Percentiles rank a stretch among this genome's conserved stretches.
Evolutionary conservation across 345 rosid genomes (phyloP).

Genomic region (Capsella bursapastoris): DNA sequence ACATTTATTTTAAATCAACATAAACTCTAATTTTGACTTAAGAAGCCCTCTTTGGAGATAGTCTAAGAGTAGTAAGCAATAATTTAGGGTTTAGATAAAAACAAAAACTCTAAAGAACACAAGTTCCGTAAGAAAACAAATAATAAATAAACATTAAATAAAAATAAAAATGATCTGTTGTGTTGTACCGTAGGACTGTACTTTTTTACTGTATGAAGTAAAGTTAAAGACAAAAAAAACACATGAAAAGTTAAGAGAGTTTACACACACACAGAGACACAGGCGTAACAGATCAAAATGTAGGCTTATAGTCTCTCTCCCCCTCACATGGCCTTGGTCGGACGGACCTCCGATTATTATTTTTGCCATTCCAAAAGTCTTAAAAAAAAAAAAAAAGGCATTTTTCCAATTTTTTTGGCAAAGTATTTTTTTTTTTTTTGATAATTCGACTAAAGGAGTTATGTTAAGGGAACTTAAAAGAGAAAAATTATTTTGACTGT

Average conservation of each 20-base stretch:
- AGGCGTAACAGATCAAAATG: constrained; percentile 21
- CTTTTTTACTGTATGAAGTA: constrained; percentile 39
- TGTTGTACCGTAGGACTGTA: constrained; percentile 40
- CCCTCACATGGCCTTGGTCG: constrained; percentile 46
- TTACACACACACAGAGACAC: not conserved
- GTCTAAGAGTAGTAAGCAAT: not conserved
- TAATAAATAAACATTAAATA: too few species aligned
- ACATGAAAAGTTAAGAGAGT: not conserved
- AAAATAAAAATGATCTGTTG: constrained; percentile 17
- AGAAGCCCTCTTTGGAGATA: too few species aligned
- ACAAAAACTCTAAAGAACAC: not conserved
- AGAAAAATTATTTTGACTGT: not conserved
- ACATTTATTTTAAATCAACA: too few species aligned
- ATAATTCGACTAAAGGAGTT: not conserved
- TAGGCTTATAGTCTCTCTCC: constrained; percentile 32
- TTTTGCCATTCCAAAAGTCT: too few species aligned
- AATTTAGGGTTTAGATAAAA: not conserved
- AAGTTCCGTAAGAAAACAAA: constrained; percentile 1
- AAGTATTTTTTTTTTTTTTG: too few species aligned
- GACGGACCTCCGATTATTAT: not conserved
- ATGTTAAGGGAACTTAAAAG: too few species aligned
- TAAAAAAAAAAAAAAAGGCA: too few species aligned
- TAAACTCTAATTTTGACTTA: too few species aligned
- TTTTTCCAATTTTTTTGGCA: too few species aligned
- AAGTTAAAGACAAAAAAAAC: constrained; percentile 11